phyloP scores from a whole-genome alignment of 768 basidiomycete species.

The Panaeolus papilionaceus region DNA sequence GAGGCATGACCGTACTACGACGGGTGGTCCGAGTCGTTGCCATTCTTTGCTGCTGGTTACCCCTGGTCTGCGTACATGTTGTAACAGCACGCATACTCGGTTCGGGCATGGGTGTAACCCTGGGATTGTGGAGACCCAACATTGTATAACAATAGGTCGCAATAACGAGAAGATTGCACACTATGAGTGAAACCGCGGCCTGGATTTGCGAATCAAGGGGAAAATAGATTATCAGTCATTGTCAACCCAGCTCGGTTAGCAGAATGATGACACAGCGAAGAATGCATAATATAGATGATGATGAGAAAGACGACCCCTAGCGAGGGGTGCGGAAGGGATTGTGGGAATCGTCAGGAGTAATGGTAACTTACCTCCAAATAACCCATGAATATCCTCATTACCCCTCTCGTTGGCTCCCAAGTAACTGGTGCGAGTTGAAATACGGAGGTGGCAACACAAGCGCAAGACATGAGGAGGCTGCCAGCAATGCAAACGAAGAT shows the following conservation, averaged over 20 bases:
- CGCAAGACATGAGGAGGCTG: conserved; percentile 18
- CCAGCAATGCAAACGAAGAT: conserved; percentile 24
- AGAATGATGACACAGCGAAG: neutral
- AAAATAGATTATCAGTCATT: neutral
- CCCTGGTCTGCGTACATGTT: neutral
- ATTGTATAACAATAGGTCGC: conserved; percentile 21
- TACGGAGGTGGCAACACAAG: conserved; percentile 18
- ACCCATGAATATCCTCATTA: conserved; percentile 18
- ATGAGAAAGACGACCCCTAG: neutral
- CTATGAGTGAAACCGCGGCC: conserved; percentile 22
- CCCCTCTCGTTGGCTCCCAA: conserved; percentile 24
- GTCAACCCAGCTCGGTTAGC: neutral
- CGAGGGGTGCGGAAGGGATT: neutral
- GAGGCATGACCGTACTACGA: neutral
- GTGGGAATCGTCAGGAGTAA: neutral
- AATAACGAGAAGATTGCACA: conserved; percentile 22
- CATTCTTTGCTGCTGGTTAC: neutral
- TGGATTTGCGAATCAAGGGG: neutral
- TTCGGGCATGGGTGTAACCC: conserved; percentile 1
- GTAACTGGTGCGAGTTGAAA: conserved; percentile 26
- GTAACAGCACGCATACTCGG: neutral
- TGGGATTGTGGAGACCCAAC: neutral
- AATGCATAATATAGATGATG: conserved; percentile 4
- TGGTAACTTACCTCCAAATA: conserved; percentile 21
- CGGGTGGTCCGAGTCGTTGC: neutral